Evolutionary conservation across 2,329 filamentous ascomycete genomes (phyloP).

Genomic region (Phialocephala subalpina): DNA sequence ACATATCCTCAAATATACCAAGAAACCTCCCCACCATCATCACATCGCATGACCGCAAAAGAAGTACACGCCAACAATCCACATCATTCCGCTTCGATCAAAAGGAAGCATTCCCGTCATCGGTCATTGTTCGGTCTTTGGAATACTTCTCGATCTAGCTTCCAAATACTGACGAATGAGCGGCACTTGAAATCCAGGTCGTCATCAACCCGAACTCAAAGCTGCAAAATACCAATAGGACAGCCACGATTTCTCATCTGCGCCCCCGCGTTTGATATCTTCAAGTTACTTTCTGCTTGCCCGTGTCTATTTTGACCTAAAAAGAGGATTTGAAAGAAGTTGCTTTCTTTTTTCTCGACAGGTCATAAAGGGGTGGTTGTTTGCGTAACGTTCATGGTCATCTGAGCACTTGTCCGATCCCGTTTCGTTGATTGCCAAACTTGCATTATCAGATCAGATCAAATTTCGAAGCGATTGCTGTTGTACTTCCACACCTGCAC

Average conservation of each 20-base stretch:
- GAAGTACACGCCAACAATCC: neutral
- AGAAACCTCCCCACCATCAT: neutral
- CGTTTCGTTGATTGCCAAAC: neutral
- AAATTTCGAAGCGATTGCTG: neutral
- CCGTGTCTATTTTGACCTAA: neutral
- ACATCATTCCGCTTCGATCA: neutral
- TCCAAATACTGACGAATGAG: conserved; percentile 22
- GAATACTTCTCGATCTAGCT: neutral
- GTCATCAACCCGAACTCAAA: conserved; percentile 21
- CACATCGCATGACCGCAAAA: conserved; percentile 1
- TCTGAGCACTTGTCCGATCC: neutral
- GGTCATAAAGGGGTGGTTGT: conserved; percentile 6
- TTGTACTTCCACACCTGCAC: conserved; percentile 7
- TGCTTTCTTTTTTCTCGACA: neutral
- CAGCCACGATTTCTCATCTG: conserved; percentile 23
- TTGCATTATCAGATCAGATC: conserved; percentile 9
- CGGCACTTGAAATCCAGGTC: conserved; percentile 9
- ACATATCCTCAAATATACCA: conserved; percentile 17
- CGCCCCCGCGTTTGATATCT: neutral
- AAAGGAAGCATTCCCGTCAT: conserved; percentile 5
- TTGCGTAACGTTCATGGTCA: neutral
- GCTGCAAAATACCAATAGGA: conserved; percentile 17
- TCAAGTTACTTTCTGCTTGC: neutral
- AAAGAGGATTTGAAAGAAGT: neutral
- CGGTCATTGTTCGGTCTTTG: neutral